phyloP scores from a whole-genome alignment of 2,329 filamentous ascomycete genomes.

The Fonsecaea nubica region DNA sequence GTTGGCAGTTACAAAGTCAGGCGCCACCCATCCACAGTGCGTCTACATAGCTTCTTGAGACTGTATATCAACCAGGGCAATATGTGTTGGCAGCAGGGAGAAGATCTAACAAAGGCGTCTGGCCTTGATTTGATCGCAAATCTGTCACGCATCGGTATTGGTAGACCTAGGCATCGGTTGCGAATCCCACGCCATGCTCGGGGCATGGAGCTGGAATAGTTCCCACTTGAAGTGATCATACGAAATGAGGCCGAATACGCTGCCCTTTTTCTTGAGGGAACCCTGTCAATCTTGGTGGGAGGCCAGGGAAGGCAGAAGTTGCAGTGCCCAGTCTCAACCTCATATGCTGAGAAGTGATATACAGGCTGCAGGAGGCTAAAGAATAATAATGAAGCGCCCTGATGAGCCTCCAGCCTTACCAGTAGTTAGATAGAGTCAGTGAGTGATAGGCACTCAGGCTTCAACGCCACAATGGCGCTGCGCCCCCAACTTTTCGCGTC shows the following conservation, averaged over 20 bases:
- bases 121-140: neutral
- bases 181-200: neutral
- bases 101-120: neutral
- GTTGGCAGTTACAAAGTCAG: no score
- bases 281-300: neutral
- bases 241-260: neutral
- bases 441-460: neutral
- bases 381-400: neutral
- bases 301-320: neutral
- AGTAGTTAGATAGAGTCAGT: neutral
- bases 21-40: no score
- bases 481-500: constrained; percentile 6
- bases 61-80: neutral
- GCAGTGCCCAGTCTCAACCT: neutral
- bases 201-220: neutral
- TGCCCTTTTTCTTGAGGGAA: neutral
- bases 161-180: neutral
- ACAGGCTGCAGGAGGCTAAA: neutral
- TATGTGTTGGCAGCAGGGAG: neutral
- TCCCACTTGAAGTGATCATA: neutral
- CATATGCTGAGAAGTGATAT: neutral
- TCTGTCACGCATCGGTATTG: neutral
- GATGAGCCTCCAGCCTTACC: neutral
- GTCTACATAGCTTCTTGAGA: neutral
- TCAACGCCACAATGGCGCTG: neutral